Base-by-base conservation (phyloP, 2,329 filamentous ascomycete genomes). In the Xylariomycetidae sp. region DNA sequence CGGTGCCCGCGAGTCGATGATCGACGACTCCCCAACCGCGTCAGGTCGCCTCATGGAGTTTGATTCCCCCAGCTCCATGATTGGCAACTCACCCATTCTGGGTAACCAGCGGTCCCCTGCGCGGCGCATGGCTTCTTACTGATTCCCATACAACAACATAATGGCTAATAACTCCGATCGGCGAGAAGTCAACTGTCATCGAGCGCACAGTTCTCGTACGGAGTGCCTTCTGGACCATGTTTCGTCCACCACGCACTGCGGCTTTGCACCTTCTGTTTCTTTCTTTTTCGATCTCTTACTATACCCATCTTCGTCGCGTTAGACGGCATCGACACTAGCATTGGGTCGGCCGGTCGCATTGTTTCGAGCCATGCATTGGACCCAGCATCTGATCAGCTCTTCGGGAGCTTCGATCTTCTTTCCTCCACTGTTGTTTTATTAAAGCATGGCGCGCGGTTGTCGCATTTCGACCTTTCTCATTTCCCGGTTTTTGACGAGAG, bases 91-190 rank as follows among this genome's bases (percentile, higher is more conserved):
- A 22, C 68, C 47, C 7, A 59, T 59, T 36, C 58, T 69, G 19
- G 64, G 67, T 38, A 58, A 56, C 32, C 72, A 77, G 44, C 67
- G 74, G 50, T 64, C 65, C 36, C 66, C 70, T 47, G 63, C 69
- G 44, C 69, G 76, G 50, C 74, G 78, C 32, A 76, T 81, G 72
- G 76, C 71, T 32, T 82, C 78, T 9, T 82, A 78, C 55, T 82
- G 36, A 47, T n/a, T 25, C 26, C 38, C 16, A 19, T 22, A 24
- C 32, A 22, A 38, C 25, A 20, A 34, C 9, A 32, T 38, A 37
- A 46, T 29, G 36, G 31, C 18, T 23, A 39, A 41, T 37, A 19
- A 14, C 14, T 23, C 20, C n/a, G n/a, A n/a, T n/a, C n/a, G n/a
- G n/a, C n/a, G n/a, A n/a, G n/a, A n/a, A n/a, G n/a, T n/a, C n/a